Base-by-base conservation (phyloP, 2,329 filamentous ascomycete species). In the Arthrobotrys entomopaga region DNA sequence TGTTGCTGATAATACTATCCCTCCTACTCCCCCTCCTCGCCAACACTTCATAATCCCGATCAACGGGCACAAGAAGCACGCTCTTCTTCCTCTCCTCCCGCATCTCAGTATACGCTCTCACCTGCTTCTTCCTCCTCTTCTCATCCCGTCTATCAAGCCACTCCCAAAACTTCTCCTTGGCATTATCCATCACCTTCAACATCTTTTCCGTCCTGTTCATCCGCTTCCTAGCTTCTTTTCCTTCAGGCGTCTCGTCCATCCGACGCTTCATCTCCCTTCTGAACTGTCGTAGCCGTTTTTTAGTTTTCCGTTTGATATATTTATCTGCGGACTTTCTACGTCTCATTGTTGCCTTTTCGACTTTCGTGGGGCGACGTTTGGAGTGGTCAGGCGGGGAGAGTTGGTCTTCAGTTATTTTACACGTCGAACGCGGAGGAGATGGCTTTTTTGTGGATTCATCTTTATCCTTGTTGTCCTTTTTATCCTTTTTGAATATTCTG, bases 111-210 rank as follows among this genome's bases (percentile, higher is more conserved):
- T 73, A 58, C 1, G 56, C 69, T 16, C 26, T 48, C 13, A n/a
- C 52, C 20, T 54, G 24, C 13, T 57, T 57, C 42, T 53, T 60
- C 15, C 67, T 29, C 10, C 58, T 22, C 19, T 73, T 61, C 20
- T 57, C 69, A 4, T 66, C 69, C 8, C 61, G 38, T n/a, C 64
- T 42, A 15, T 73, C 69, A 20, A 73, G 11, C 69, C 69, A 73
- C 4, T 66, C 61, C 69, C 69, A 73, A 15, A 66, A 65, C 13
- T 73, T 73, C 13, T 73, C 69, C 34, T 73, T 73, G 0, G 69
- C 69, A n/a, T 50, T 22, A 50, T 73, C 61, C 54, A 73, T 65
- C 7, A 61, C 61, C n/a, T 61, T 56, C 1, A 73, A 26, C 8
- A 73, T 8, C 19, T 61, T 67, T 16, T 60, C 54, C 3, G 65